Base-by-base conservation (phyloP, 441 rosid genomes). In the Dalechampia spathulata region DNA sequence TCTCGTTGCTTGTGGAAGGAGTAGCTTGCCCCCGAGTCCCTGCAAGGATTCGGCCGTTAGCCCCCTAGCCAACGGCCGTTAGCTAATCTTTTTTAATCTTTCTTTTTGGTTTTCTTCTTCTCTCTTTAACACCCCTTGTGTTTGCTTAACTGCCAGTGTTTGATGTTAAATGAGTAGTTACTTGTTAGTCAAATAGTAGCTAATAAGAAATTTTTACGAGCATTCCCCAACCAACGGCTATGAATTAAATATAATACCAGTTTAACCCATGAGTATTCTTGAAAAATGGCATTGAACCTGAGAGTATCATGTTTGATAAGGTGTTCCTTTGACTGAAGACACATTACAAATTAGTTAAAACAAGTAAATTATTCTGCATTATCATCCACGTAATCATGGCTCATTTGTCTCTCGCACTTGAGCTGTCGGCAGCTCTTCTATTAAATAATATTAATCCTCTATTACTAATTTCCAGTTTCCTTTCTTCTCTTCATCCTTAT, bases 21-120 rank as follows among this genome's bases (percentile, higher is more conserved):
- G 83, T 14, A 86, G 98, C 67, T 71, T 83, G 62, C 96, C 95
- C 9, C 91, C 91, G 0, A 86, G 96, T 66, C 98, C 96, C 57
- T 80, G 90, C 86, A 88, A 88, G 71, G 85, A 79, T 50, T 71
- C 92, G 66, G 71, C 81, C 79, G 84, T 81, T 66, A 77, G 57
- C 58, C 84, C 75, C 12, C 84, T 86, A 34, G 71, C 74, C 61
- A 77, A 74, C 79, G 82, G 83, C 68, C 89, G 90, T 78, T 84
- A 81, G 71, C 21, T 23, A n/a, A 19, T 44, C 20, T 6, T 28
- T 25, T 14, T 28, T 3, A 4, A 15, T 23, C 9, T 11, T 25
- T 21, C 0, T 9, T 15, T 0, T 16, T 8, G 30, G 17, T 17
- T 37, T 16, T 6, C 51, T 21, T 26, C 34, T 41, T 22, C 67